Conservation (phyloP, 2,329 filamentous ascomycete species). For the Peltaster fructicola region DNA sequence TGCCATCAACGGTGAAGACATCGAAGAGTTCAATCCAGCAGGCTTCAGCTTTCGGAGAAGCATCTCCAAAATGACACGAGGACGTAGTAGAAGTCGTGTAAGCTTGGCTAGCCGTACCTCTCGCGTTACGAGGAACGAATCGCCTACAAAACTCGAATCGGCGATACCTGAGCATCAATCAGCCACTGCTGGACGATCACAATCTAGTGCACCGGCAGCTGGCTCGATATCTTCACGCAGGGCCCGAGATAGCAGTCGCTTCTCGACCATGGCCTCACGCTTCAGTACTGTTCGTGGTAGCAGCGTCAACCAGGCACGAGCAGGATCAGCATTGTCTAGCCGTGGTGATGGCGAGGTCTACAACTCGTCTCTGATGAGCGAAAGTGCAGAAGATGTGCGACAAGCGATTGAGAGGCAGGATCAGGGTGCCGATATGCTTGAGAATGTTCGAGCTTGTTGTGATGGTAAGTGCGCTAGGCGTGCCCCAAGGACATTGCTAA, state of each 20-base stretch:
- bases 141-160: constrained; percentile 7
- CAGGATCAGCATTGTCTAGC: constrained; percentile 16
- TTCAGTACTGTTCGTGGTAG: constrained; percentile 13
- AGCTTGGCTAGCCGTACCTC: constrained; percentile 22
- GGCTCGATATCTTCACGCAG: constrained; percentile 1
- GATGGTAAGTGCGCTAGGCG: constrained; percentile 51
- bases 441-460: constrained; percentile 94
- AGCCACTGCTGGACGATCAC: constrained; percentile 21
- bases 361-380: constrained; percentile 40
- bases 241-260: constrained; percentile 3
- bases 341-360: constrained; percentile 24
- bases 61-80: constrained; percentile 39
- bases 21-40: constrained; percentile 64
- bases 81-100: constrained; percentile 27
- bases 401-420: constrained; percentile 63
- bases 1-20: constrained; percentile 39
- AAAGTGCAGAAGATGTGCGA: constrained; percentile 62
- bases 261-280: constrained; percentile 2
- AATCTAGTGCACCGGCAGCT: constrained; percentile 2
- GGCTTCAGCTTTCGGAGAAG: constrained; percentile 27
- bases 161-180: not conserved
- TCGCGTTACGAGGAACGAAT: constrained; percentile 14
- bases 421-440: constrained; percentile 44
- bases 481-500: constrained; percentile 3
- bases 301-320: constrained; percentile 24